A percentile compares a stretch with the other conserved stretches of the same genome.
phyloP scores from a whole-genome alignment of 768 basidiomycete species.

The Coprinopsis sp. region DNA sequence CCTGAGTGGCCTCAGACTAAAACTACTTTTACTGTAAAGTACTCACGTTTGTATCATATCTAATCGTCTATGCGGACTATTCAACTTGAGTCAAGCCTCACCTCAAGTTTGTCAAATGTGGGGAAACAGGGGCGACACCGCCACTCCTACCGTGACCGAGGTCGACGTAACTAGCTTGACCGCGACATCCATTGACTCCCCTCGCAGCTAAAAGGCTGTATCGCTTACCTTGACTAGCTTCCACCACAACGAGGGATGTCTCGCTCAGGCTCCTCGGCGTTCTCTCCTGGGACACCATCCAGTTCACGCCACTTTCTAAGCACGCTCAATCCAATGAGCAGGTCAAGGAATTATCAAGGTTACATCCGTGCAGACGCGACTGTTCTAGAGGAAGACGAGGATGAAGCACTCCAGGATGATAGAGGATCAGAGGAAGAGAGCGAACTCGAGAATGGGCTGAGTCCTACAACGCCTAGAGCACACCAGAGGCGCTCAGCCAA shows the following conservation, averaged over 20 bases:
- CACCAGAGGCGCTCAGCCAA: slow-evolving; percentile 22
- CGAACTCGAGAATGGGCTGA: slow-evolving; percentile 7
- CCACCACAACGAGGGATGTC: slow-evolving; percentile 1
- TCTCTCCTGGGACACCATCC: slow-evolving; percentile 37
- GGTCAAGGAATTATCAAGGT: slow-evolving; percentile 62
- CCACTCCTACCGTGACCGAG: too few relatives aligned
- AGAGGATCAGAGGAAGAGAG: slow-evolving; percentile 25
- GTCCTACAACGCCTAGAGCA: slow-evolving; percentile 17
- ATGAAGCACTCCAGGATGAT: slow-evolving; percentile 33
- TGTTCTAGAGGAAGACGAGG: slow-evolving; percentile 68
- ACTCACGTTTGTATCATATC: slow-evolving; percentile 3
- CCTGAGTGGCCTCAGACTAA: background rate
- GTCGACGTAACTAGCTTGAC: too few relatives aligned
- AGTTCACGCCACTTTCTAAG: slow-evolving; percentile 74
- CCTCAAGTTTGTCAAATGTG: too few relatives aligned
- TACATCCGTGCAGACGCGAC: slow-evolving; percentile 73
- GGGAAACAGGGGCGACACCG: too few relatives aligned
- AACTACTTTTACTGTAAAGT: background rate
- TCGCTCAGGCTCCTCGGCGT: slow-evolving; percentile 14
- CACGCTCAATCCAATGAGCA: slow-evolving; percentile 77
- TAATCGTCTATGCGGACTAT: background rate
- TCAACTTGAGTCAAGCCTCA: too few relatives aligned
- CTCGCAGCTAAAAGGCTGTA: slow-evolving; percentile 1
- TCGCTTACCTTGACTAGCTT: slow-evolving; percentile 3
- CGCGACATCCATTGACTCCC: too few relatives aligned